Evolutionary conservation across 2,329 filamentous ascomycete species (phyloP).

Genomic region (Fusarium pseudoanthophilum): DNA sequence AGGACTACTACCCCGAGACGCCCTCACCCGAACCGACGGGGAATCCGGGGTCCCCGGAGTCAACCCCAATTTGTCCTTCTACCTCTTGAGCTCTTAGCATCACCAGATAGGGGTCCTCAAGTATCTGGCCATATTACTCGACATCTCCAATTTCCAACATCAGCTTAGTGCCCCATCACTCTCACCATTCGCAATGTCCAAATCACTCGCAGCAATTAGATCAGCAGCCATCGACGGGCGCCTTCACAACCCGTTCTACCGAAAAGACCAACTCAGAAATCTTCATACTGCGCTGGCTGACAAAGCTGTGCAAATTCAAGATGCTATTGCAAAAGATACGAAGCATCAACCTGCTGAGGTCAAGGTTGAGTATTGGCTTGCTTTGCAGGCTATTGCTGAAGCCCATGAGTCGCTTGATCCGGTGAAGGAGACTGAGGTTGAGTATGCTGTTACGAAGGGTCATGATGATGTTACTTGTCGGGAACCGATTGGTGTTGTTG

Average conservation of each 20-base stretch:
- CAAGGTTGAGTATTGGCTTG: conserved; percentile 39
- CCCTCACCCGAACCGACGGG: conserved; percentile 17
- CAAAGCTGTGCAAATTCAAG: conserved; percentile 26
- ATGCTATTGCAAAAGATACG: conserved; percentile 36
- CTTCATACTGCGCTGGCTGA: conserved; percentile 23
- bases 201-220: conserved; percentile 26
- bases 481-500: conserved; percentile 25
- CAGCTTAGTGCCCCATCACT: background rate
- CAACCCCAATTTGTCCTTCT: background rate
- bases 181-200: conserved; percentile 24
- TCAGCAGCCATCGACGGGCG: conserved; percentile 37
- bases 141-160: background rate
- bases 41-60: conserved; percentile 14
- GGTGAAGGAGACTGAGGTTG: conserved; percentile 11
- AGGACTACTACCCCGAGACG: background rate
- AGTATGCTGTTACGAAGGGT: conserved; percentile 26
- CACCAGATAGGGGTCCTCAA: background rate
- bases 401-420: conserved; percentile 29
- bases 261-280: conserved; percentile 30
- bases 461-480: conserved; percentile 21
- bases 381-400: conserved; percentile 28
- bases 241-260: conserved; percentile 33
- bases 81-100: background rate
- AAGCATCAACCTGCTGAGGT: conserved; percentile 27
- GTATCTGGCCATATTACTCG: background rate